phyloP scores from a whole-genome alignment of 805 yeast genomes.

The Zygoascus biomembranicola region DNA sequence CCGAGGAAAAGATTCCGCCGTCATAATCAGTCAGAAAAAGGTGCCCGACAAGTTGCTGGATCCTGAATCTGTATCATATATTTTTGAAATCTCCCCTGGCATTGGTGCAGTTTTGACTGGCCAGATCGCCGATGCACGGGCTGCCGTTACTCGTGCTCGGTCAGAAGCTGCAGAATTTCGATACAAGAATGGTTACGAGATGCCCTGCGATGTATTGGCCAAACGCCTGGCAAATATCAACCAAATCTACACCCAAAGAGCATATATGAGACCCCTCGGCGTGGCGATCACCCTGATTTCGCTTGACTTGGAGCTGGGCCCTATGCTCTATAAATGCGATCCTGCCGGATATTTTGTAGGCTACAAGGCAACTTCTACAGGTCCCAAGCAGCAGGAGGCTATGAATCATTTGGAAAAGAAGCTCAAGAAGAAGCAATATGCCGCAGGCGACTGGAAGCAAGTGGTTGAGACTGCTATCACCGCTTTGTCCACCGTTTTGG shows the following conservation, averaged over 20 bases:
- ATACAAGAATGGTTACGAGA: conserved; percentile 91
- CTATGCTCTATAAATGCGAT: conserved; percentile 84
- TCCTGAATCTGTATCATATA: conserved; percentile 74
- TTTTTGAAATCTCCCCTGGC: conserved; percentile 71
- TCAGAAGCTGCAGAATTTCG: conserved; percentile 94
- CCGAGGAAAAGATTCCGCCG: conserved; percentile 79
- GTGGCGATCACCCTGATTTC: conserved; percentile 84
- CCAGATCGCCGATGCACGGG: conserved; percentile 78
- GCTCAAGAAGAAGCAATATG: conserved; percentile 62
- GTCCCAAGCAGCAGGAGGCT: conserved; percentile 96
- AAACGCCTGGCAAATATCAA: conserved; percentile 94
- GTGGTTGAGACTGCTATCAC: conserved; percentile 86
- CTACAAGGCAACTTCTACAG: conserved; percentile 86
- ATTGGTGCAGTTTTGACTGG: conserved; percentile 93
- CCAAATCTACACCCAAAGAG: conserved; percentile 94
- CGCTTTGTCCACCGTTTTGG: conserved; percentile 75
- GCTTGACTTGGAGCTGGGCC: conserved; percentile 85
- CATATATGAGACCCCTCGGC: conserved; percentile 97
- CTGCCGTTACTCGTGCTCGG: conserved; percentile 83
- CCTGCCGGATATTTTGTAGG: conserved; percentile 96
- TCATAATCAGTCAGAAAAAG: conserved; percentile 88
- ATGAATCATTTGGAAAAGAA: conserved; percentile 83
- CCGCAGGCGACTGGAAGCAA: conserved; percentile 77
- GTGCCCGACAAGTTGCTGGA: conserved; percentile 93
- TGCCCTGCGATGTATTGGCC: conserved; percentile 89